Evolutionary conservation across 2,329 filamentous ascomycete genomes (phyloP).

Genomic region (Paraphaeosphaeria sporulosa): DNA sequence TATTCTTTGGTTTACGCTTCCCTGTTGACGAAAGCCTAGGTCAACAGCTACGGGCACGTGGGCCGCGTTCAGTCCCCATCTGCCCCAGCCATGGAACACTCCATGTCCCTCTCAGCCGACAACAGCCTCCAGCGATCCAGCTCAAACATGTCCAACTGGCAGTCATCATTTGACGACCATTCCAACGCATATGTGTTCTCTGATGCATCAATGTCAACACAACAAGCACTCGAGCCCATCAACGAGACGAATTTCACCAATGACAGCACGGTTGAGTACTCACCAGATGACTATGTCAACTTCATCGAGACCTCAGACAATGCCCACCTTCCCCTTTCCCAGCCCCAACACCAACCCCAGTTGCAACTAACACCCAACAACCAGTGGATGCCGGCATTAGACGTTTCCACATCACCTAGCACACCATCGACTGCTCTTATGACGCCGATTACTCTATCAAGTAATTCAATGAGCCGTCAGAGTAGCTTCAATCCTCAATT

Average conservation of each 20-base stretch:
- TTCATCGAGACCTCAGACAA: constrained; percentile 36
- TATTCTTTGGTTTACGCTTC: constrained; percentile 35
- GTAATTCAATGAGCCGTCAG: constrained; percentile 55
- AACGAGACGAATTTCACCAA: constrained; percentile 29
- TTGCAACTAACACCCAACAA: constrained; percentile 41
- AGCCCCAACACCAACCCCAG: constrained; percentile 31
- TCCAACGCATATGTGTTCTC: constrained; percentile 44
- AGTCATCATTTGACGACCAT: constrained; percentile 28
- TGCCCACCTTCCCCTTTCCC: constrained; percentile 29
- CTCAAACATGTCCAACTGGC: constrained; percentile 35
- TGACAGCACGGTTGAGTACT: constrained; percentile 43
- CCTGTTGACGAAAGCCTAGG: constrained; percentile 41
- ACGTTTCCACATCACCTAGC: constrained; percentile 46
- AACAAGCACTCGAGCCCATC: constrained; percentile 35
- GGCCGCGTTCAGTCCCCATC: constrained; percentile 45
- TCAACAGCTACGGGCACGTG: constrained; percentile 34
- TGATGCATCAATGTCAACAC: constrained; percentile 27
- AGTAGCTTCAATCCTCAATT: constrained; percentile 53
- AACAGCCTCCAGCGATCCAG: constrained; percentile 31
- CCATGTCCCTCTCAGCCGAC: constrained; percentile 34
- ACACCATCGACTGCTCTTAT: constrained; percentile 47
- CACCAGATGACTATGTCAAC: constrained; percentile 47
- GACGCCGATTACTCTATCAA: constrained; percentile 49
- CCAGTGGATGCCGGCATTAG: constrained; percentile 44
- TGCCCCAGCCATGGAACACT: constrained; percentile 35